Evolutionary conservation across 352 stramenopile species (phyloP).

Genomic region (Phytophthora palmivora): DNA sequence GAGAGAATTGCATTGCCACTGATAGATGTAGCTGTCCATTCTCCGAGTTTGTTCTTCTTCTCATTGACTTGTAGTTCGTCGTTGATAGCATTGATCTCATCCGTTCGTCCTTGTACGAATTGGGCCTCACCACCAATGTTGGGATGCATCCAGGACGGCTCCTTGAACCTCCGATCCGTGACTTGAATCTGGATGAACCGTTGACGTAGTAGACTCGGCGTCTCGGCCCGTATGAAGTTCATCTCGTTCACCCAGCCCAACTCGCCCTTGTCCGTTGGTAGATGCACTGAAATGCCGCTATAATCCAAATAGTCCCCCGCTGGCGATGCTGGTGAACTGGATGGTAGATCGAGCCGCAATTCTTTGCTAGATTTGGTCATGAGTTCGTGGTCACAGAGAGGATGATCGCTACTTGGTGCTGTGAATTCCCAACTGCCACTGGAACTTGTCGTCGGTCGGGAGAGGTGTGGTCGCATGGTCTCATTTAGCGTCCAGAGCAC

Average conservation of each 20-base stretch:
- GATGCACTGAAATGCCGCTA: constrained; percentile 28
- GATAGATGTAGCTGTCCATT: constrained; percentile 89
- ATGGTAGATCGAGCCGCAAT: too few relatives aligned
- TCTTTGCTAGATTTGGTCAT: too few relatives aligned
- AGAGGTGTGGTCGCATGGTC: too few relatives aligned
- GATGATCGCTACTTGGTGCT: too few relatives aligned
- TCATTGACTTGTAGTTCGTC: constrained; percentile 32
- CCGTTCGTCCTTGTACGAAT: constrained; percentile 38
- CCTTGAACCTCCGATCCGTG: constrained; percentile 63
- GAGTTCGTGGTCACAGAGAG: too few relatives aligned
- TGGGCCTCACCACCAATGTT: constrained; percentile 67
- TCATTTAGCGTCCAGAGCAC: too few relatives aligned
- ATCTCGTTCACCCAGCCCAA: constrained; percentile 39
- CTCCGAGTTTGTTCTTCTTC: constrained; percentile 51
- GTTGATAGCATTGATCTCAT: constrained; percentile 43
- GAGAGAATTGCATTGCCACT: constrained; percentile 92
- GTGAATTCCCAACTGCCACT: too few relatives aligned
- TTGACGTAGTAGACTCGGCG: constrained; percentile 56
- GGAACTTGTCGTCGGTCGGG: too few relatives aligned
- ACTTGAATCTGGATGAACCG: constrained; percentile 74
- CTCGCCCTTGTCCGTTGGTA: constrained; percentile 11
- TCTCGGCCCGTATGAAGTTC: constrained; percentile 46
- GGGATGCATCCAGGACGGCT: constrained; percentile 74
- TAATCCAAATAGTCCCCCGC: too few relatives aligned
- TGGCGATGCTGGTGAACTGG: too few relatives aligned